phyloP scores from a whole-genome alignment of 306 rosid species.

The Medicago ruthenica region DNA sequence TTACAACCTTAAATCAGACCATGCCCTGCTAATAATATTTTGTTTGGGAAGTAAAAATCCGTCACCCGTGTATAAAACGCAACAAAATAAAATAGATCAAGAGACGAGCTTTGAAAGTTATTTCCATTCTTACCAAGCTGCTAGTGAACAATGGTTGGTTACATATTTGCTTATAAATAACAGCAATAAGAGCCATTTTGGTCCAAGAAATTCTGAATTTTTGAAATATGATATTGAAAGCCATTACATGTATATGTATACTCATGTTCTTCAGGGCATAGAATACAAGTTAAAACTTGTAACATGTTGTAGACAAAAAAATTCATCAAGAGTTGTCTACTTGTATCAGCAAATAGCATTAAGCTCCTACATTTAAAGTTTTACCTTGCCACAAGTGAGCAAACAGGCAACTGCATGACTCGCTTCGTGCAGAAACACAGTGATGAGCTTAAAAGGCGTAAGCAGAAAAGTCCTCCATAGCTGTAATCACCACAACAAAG shows the following conservation, averaged over 20 bases:
- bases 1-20: neutral
- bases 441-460: constrained; percentile 95
- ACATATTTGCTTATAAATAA: constrained; percentile 22
- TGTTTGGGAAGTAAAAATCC: neutral
- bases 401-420: constrained; percentile 95
- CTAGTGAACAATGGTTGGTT: neutral
- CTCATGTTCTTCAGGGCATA: constrained; percentile 10
- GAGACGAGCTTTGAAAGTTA: neutral
- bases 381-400: constrained; percentile 94
- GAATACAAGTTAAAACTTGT: constrained; percentile 31
- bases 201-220: constrained; percentile 15
- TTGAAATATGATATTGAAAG: constrained; percentile 5
- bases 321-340: neutral
- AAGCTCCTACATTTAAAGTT: constrained; percentile 27
- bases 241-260: constrained; percentile 18
- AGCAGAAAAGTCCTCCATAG: constrained; percentile 89
- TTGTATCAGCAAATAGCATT: constrained; percentile 35
- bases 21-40: neutral
- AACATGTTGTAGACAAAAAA: neutral
- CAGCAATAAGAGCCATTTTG: constrained; percentile 10
- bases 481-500: constrained; percentile 59
- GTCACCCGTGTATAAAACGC: neutral
- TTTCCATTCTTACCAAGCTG: constrained; percentile 26
- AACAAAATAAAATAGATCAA: constrained; percentile 23
- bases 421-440: constrained; percentile 92